phyloP scores from a whole-genome alignment of 164 flowering plant genomes.

The Kalanchoe fedtschenkoi region DNA sequence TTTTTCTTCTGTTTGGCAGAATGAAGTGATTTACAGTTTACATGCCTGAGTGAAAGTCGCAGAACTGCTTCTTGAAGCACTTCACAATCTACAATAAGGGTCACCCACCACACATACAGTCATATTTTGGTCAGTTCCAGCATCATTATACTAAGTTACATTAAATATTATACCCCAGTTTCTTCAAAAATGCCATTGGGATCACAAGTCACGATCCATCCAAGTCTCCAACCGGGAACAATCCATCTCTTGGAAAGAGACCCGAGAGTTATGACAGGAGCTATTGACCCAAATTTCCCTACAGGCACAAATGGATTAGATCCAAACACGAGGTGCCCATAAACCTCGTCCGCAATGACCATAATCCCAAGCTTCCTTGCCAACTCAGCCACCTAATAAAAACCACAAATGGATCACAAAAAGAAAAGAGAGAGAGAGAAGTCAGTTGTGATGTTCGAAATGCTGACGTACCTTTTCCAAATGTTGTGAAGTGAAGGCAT shows the following conservation, averaged over 20 bases:
- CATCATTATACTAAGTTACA: not conserved
- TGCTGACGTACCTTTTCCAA: slow-evolving; percentile 22
- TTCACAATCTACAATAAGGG: slow-evolving; percentile 20
- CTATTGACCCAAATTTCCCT: slow-evolving; percentile 34
- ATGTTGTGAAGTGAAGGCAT: slow-evolving; percentile 29
- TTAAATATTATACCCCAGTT: slow-evolving; percentile 19
- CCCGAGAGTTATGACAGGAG: slow-evolving; percentile 48
- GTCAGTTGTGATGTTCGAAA: not conserved
- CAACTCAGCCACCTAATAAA: slow-evolving; percentile 37
- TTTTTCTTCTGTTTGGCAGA: too few relatives aligned
- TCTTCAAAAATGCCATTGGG: slow-evolving; percentile 27
- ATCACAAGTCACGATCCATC: slow-evolving; percentile 40
- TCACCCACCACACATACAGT: not conserved
- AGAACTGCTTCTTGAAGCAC: slow-evolving; percentile 12
- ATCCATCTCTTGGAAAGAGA: slow-evolving; percentile 49
- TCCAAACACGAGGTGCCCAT: slow-evolving; percentile 36
- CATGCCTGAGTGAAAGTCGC: slow-evolving; percentile 33
- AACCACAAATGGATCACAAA: not conserved
- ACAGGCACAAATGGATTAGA: slow-evolving; percentile 39
- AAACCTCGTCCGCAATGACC: slow-evolving; percentile 52
- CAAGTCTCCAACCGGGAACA: slow-evolving; percentile 58
- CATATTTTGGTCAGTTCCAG: not conserved
- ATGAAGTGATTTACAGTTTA: not conserved
- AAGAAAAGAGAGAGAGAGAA: too few relatives aligned
- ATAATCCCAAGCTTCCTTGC: slow-evolving; percentile 41